Conservation (phyloP, 139 green algal species). For the Tetraselmis chui region DNA sequence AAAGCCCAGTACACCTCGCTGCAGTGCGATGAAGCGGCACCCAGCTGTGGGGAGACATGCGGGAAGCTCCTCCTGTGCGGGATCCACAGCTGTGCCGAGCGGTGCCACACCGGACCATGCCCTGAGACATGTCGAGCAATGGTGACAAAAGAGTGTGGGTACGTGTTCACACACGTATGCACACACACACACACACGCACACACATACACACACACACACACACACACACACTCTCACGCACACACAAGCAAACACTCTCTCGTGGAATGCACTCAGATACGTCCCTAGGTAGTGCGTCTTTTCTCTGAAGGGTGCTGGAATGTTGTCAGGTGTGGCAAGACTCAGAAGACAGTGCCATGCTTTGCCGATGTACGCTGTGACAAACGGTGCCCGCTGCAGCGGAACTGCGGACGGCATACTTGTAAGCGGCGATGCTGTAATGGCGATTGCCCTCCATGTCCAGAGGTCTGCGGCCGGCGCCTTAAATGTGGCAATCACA, state of each 20-base stretch:
- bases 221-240: no score
- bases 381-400: constrained; percentile 55
- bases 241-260: no score
- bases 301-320: neutral
- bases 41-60: constrained; percentile 71
- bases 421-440: constrained; percentile 80
- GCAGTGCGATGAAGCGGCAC: constrained; percentile 37
- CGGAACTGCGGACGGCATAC: constrained; percentile 58
- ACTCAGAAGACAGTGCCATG: constrained; percentile 34
- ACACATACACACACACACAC: no score
- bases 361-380: constrained; percentile 49
- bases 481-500: constrained; percentile 78
- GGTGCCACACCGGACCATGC: constrained; percentile 69
- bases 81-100: constrained; percentile 46
- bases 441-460: constrained; percentile 73
- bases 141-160: constrained; percentile 47
- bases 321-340: constrained; percentile 32
- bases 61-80: constrained; percentile 73
- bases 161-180: no score
- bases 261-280: no score
- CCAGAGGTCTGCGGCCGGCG: constrained; percentile 64
- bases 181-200: no score
- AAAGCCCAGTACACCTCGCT: constrained; percentile 45
- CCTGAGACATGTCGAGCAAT: constrained; percentile 28
- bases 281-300: no score